Evolutionary conservation across 1,284 basidiomycete genomes (phyloP), one percentile per base, ranked within the genome.

Genomic region (Erythrobasidium hasegawianum): DNA sequence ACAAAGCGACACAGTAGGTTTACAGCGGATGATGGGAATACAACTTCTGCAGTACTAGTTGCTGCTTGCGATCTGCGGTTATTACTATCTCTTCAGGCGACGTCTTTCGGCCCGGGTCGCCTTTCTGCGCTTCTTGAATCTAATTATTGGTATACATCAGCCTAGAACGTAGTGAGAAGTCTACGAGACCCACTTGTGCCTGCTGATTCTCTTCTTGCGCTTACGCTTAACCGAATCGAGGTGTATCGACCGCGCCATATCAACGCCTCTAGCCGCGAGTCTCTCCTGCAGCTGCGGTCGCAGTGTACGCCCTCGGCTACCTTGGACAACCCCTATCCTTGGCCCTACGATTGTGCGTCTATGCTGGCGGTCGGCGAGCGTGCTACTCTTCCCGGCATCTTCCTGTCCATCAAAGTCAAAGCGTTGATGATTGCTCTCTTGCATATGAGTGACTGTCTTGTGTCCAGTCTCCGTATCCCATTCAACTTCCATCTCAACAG

Each of bases 111-210:
- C 62, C 24, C 62, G 55, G 18, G 55, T 65, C 16, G 62, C 62
- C 62, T 65, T 65, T 65, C 62, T 65, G 41, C 62, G 54, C 54
- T 65, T 65, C 62, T 65, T 65, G 47, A 57, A 65, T 40, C 62
- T 65, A 38, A n/a, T n/a, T 11, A 29, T 13, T 39, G 24, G 13
- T 10, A n/a, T 2, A n/a, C 18, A 62, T 22, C 50, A 41, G 29
- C 20, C 11, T 52, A n/a, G 43, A 29, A 29, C 26, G 4, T 29
- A 5, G 16, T 20, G 9, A 53, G 18, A 22, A 53, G 50, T 53
- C 9, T 53, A 7, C 4, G 11, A 33, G 16, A 65, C 62, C 41
- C 33, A 65, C 62, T 65, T 65, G 45, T 65, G 62, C 38, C 52
- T 65, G 38, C 62, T 65, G 24, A 65, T 65, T 26, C 62, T 49